Evolutionary conservation across 176 grass and related monocot genomes (phyloP).

Genomic region (Chloris gayana): DNA sequence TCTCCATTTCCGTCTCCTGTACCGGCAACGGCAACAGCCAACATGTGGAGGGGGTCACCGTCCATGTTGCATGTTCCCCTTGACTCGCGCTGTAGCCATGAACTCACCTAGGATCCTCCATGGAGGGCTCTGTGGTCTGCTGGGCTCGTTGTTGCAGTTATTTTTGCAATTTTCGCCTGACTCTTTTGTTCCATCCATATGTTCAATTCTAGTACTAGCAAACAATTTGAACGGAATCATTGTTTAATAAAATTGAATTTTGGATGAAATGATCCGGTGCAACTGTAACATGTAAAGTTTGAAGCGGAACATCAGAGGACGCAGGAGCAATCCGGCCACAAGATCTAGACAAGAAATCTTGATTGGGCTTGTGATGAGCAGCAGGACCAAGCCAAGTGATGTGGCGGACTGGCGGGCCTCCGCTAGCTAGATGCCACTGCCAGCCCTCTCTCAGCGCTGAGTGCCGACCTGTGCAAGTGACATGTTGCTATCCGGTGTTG

Average conservation of each 20-base stretch:
- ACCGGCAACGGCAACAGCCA: constrained; percentile 29
- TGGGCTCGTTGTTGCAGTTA: too few relatives aligned
- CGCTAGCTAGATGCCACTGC: too few relatives aligned
- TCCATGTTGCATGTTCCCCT: constrained; percentile 52
- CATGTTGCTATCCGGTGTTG: constrained; percentile 18
- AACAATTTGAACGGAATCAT: not conserved
- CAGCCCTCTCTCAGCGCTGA: too few relatives aligned
- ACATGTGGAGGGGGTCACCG: constrained; percentile 40
- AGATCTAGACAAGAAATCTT: not conserved
- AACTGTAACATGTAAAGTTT: not conserved
- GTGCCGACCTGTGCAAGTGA: constrained; percentile 14
- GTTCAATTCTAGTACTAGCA: not conserved
- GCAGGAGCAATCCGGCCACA: not conserved
- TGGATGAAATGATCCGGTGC: not conserved
- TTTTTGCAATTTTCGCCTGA: not conserved
- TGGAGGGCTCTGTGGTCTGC: not conserved
- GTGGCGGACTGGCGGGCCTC: too few relatives aligned
- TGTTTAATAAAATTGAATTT: not conserved
- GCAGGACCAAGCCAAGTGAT: not conserved
- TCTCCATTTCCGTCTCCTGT: not conserved
- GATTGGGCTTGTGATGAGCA: not conserved
- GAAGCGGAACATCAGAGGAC: not conserved
- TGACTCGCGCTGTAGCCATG: constrained; percentile 22
- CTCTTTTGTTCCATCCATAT: not conserved
- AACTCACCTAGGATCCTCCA: not conserved